Conservation (phyloP, 805 yeast species). For the Spathaspora passalidarum region DNA sequence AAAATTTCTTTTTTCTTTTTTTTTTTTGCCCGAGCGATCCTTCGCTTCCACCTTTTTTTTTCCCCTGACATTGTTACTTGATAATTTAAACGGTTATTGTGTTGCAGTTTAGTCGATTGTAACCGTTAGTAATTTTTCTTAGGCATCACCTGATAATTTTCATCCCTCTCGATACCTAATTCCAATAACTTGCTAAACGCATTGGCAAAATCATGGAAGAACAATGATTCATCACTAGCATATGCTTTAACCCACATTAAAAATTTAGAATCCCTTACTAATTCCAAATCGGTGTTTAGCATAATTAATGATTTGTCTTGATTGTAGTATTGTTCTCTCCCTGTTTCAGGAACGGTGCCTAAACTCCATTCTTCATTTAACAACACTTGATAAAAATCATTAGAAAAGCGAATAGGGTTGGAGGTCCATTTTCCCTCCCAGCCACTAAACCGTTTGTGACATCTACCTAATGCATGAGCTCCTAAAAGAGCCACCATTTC, state of each 20-base stretch:
- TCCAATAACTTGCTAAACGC: slow-evolving; percentile 73
- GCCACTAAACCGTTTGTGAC: slow-evolving; percentile 70
- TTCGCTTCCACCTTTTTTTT: neutral
- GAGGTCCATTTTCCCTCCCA: slow-evolving; percentile 92
- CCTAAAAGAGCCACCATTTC: slow-evolving; percentile 73
- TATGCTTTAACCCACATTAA: slow-evolving; percentile 60
- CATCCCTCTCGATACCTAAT: slow-evolving; percentile 55
- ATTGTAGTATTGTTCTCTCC: slow-evolving; percentile 51
- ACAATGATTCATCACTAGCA: slow-evolving; percentile 62
- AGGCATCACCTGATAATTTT: slow-evolving; percentile 9
- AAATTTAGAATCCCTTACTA: slow-evolving; percentile 60
- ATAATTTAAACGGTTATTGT: too few relatives aligned
- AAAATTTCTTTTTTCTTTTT: neutral
- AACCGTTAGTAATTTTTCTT: slow-evolving; percentile 3
- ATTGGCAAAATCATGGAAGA: slow-evolving; percentile 60
- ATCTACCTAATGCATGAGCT: slow-evolving; percentile 75
- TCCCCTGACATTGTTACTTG: neutral
- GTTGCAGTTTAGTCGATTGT: neutral
- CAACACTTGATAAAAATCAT: slow-evolving; percentile 55
- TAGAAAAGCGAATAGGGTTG: slow-evolving; percentile 68
- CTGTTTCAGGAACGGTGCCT: slow-evolving; percentile 47
- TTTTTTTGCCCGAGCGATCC: neutral
- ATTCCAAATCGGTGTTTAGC: slow-evolving; percentile 78
- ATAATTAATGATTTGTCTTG: slow-evolving; percentile 74
- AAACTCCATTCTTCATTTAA: slow-evolving; percentile 49